A percentile compares a stretch with the other conserved stretches of the same genome.
phyloP scores from a whole-genome alignment of 495 filamentous ascomycete genomes.

The Talaromyces proteolyticus region DNA sequence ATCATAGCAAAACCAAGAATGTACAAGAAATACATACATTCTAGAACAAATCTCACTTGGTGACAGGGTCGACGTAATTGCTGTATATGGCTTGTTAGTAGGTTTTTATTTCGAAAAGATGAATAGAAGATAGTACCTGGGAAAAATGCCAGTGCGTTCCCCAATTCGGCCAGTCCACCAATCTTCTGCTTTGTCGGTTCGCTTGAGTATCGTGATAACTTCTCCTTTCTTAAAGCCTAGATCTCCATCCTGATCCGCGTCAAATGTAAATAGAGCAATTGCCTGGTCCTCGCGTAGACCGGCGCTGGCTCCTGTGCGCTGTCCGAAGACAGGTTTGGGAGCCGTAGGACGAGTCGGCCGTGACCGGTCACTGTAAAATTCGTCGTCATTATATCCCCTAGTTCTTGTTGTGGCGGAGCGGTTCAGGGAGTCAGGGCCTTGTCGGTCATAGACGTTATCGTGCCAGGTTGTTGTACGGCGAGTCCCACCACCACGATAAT shows the following conservation, averaged over 20 bases:
- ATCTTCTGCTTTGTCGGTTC: constrained; percentile 89
- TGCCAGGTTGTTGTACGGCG: constrained; percentile 76
- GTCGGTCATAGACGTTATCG: constrained; percentile 81
- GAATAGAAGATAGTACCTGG: constrained; percentile 30
- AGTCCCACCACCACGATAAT: constrained; percentile 61
- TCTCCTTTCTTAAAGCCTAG: constrained; percentile 97
- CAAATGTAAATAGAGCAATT: constrained; percentile 85
- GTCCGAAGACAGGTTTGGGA: constrained; percentile 78
- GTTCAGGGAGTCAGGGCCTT: constrained; percentile 36
- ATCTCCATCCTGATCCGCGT: constrained; percentile 89
- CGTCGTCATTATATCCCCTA: constrained; percentile 20
- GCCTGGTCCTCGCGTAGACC: constrained; percentile 75
- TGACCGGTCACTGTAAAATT: constrained; percentile 44
- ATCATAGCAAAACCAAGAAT: not conserved
- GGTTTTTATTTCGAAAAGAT: not conserved
- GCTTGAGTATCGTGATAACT: constrained; percentile 93
- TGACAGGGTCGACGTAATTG: constrained; percentile 39
- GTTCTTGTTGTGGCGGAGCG: constrained; percentile 44
- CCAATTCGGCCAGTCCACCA: constrained; percentile 73
- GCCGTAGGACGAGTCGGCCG: constrained; percentile 64
- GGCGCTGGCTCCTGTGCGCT: constrained; percentile 47
- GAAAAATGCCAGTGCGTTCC: constrained; percentile 59
- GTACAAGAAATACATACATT: not conserved
- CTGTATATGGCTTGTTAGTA: constrained; percentile 16
- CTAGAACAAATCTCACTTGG: not conserved